phyloP scores from a whole-genome alignment of 495 filamentous ascomycete genomes.

The Annulohypoxylon stygium region DNA sequence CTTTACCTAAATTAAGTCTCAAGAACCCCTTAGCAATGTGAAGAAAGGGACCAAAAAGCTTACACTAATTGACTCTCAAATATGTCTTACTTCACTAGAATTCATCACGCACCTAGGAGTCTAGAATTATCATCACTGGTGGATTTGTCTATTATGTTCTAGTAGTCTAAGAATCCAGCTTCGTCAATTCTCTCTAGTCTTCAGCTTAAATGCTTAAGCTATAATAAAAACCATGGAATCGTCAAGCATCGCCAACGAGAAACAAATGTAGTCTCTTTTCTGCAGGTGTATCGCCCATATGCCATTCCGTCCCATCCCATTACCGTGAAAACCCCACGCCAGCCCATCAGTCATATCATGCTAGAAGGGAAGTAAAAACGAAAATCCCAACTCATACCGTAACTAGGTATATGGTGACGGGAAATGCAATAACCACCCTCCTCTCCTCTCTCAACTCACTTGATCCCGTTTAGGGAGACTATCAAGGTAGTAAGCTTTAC shows the following conservation, averaged over 20 bases:
- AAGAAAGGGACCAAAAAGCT: too few species aligned
- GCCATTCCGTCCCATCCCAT: constrained; percentile 10
- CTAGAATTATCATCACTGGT: background rate
- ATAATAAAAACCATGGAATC: background rate
- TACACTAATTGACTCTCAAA: background rate
- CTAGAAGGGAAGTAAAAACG: background rate
- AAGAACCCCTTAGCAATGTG: too few species aligned
- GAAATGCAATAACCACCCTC: background rate
- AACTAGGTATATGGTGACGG: constrained; percentile 1
- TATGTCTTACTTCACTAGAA: background rate
- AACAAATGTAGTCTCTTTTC: constrained; percentile 12
- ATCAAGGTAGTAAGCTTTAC: too few species aligned
- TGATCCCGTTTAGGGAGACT: too few species aligned
- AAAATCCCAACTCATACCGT: background rate
- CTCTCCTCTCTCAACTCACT: background rate
- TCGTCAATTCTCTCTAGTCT: background rate
- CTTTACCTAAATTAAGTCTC: too few species aligned
- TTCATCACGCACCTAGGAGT: background rate
- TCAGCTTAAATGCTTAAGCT: background rate
- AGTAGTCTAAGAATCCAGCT: background rate
- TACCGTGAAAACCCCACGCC: constrained; percentile 19
- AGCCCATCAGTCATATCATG: constrained; percentile 13
- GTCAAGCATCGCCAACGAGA: background rate
- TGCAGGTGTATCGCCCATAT: constrained; percentile 1
- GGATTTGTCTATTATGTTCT: background rate